Base-by-base conservation (phyloP, 192 early-diverging fungal genomes). In the Rhizophagus prolifer region DNA sequence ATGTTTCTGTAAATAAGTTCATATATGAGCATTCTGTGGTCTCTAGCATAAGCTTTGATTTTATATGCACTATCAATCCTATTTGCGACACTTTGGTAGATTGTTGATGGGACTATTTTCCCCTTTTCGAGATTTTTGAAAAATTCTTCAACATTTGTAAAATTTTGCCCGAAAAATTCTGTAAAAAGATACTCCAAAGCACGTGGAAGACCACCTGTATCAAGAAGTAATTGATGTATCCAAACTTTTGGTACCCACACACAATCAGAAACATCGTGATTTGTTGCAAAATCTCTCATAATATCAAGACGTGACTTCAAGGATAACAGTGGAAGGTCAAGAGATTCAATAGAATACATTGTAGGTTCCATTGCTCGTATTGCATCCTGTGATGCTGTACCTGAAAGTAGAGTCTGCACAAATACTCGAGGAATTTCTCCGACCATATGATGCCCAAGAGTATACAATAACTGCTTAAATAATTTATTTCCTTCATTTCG, bases 151-250 rank as follows among this genome's bases (percentile, higher is more conserved):
- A 38, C 7, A 9, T 16, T 9, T 25, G 1, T 63, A 63, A 28
- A 28, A 25, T 30, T 30, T 25, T 28, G 30, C 25, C 61, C 0
- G 12, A 25, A 63, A 12, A 28, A 10, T 31, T 50, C 47, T 50
- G 47, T 19, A 50, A 68, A 68, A n/a, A 68, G 38, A 16, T 14
- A 68, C 36, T 68, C 19, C 19, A 68, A 28, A 28, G 66, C 36
- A 28, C 13, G 34, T 68, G 66, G 16, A 34, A 68, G 66, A 28
- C 66, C 66, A 68, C 66, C 66, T 68, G 66, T 68, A 68, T 68
- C 36, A 68, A 23, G 30, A 13, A 68, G n/a, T n/a, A n/a, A n/a
- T n/a, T n/a, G 28, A n/a, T n/a, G n/a, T n/a, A n/a, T n/a, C n/a
- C n/a, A n/a, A 31, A 28, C 16, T 41, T 68, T 8, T 30, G 30